Base-by-base conservation (phyloP, 2,329 filamentous ascomycete genomes). In the Boeremia exigua region DNA sequence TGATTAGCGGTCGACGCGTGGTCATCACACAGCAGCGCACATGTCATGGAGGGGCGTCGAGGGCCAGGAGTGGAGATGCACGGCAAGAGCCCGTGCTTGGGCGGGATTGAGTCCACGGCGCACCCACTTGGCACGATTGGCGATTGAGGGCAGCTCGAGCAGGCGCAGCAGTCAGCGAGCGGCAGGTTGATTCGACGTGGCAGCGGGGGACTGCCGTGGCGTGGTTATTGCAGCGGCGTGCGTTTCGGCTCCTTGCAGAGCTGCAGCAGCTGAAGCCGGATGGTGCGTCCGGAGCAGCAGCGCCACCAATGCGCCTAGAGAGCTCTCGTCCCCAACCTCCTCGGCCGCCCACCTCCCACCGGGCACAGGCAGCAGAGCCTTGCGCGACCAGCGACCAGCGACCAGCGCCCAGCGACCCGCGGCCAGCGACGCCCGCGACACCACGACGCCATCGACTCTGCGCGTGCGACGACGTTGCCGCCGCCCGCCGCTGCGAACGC, bases 1-100 rank as follows among this genome's bases (percentile, higher is more conserved):
- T 68, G 63, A 69, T 59, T 44, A 52, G 11, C 19, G 17, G 17
- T 39, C 8, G 52, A 63, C 64, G 65, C 59, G 61, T 60, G 57
- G 48, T 30, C 34, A 51, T 59, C 56, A 61, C 54, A 56, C 40
- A 23, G 34, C 49, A 54, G 48, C 50, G 56, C 58, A 58, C 44
- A n/a, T n/a, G 38, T 29, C 7, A 15, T 32, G 40, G 34, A 40
- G 34, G 33, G 39, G 40, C 25, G 30, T 36, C 29, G 19, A 15
- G 55, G 43, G 33, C 14, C 32, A 38, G 46, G 50, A 50, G 45
- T 46, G 38, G 27, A 50, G 46, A 46, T 6, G 34, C 19, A 34
- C 32, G n/a, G 34, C 25, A 43, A 27, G 17, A 27, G 51, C 44
- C 38, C 32, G 38, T 43, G 44, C 50, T 43, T 15, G 27, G 9